Evolutionary conservation across 352 stramenopile species (phyloP).

Genomic region (Phytopythium boreale): DNA sequence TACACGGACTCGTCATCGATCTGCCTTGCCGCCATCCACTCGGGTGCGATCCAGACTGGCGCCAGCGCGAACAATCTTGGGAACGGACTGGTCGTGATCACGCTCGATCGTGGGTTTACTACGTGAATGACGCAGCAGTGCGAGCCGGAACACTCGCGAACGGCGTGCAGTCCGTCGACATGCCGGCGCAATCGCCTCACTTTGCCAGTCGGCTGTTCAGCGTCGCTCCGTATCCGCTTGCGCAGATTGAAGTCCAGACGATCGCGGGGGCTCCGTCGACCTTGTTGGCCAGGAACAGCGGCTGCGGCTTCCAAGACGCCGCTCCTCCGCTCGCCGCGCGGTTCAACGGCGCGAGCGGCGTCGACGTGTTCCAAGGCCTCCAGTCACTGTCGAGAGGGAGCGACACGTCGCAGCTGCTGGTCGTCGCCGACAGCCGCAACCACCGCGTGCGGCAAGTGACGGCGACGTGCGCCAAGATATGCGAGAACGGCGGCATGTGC

Average conservation of each 20-base stretch:
- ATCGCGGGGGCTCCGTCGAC: constrained; percentile 86
- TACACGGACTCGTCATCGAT: constrained; percentile 91
- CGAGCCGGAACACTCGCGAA: constrained; percentile 26
- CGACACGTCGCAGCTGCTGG: constrained; percentile 50
- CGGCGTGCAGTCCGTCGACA: constrained; percentile 49
- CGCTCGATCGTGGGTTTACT: constrained; percentile 45
- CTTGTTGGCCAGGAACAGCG: constrained; percentile 71
- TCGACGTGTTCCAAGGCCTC: constrained; percentile 60
- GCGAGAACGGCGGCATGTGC: constrained; percentile 94
- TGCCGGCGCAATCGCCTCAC: constrained; percentile 22
- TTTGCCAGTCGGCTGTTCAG: constrained; percentile 59
- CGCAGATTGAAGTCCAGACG: constrained; percentile 86
- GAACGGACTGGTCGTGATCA: constrained; percentile 74
- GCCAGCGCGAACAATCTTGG: not conserved
- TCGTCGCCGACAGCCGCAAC: constrained; percentile 93
- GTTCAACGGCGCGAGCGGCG: constrained; percentile 64
- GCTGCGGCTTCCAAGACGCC: constrained; percentile 85
- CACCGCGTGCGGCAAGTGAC: constrained; percentile 91
- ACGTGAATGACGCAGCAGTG: constrained; percentile 15
- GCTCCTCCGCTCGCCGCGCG: constrained; percentile 80
- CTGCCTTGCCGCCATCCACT: constrained; percentile 89
- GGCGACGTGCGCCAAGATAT: constrained; percentile 90
- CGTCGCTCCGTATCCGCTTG: constrained; percentile 32
- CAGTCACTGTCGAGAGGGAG: constrained; percentile 33
- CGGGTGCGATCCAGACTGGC: constrained; percentile 55